Evolutionary conservation across 2,329 filamentous ascomycete genomes (phyloP).

Genomic region (Aspergillus piperis): DNA sequence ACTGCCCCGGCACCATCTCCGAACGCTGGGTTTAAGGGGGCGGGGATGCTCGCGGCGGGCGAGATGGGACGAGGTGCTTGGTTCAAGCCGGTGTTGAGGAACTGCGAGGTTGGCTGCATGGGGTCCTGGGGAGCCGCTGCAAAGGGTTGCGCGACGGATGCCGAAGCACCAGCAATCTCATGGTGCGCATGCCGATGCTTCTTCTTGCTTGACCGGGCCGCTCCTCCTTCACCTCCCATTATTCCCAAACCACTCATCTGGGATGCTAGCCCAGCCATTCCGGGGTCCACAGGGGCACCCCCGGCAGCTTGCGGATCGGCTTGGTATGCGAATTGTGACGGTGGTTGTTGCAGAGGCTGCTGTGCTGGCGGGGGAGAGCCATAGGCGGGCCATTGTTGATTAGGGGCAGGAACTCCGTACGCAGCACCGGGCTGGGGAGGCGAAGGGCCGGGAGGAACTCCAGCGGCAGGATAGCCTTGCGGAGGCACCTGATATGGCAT

Average conservation of each 20-base stretch:
- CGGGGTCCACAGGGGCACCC: constrained; percentile 30
- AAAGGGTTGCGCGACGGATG: constrained; percentile 58
- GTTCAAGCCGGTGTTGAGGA: constrained; percentile 58
- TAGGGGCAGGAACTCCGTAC: constrained; percentile 37
- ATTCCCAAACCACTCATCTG: constrained; percentile 80
- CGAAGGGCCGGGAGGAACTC: constrained; percentile 36
- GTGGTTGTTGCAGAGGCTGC: constrained; percentile 27
- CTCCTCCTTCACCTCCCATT: constrained; percentile 49
- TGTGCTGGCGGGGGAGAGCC: constrained; percentile 22
- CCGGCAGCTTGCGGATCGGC: constrained; percentile 28
- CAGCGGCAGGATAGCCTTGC: constrained; percentile 52
- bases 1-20: constrained; percentile 57
- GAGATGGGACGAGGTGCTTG: constrained; percentile 36
- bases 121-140: constrained; percentile 51
- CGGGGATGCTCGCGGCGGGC: constrained; percentile 32
- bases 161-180: constrained; percentile 71
- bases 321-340: constrained; percentile 31
- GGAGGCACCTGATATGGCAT: constrained; percentile 51
- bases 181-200: constrained; percentile 95
- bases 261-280: constrained; percentile 49
- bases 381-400: constrained; percentile 36
- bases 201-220: constrained; percentile 66
- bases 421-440: constrained; percentile 41
- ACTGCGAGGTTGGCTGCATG: constrained; percentile 58
- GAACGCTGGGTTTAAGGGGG: constrained; percentile 49